These are phyloP conservation scores for Gypsophila paniculata DNA, from an alignment of 179 eudicot genomes.

Conservation along the genomic window DNA sequence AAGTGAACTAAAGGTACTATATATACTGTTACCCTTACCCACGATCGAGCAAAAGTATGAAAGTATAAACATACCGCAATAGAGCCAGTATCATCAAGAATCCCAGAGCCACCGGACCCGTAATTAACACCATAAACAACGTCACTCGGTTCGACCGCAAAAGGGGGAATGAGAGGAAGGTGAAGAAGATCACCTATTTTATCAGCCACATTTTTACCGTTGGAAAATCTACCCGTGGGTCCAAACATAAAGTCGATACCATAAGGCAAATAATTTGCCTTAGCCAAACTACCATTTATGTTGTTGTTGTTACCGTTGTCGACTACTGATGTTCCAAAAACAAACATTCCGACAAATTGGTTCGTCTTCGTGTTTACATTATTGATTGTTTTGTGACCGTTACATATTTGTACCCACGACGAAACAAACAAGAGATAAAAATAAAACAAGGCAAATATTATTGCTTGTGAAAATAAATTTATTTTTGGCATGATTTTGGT, in stretches of 20 bases:
- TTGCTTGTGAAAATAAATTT: neutral
- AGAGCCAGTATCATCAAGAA: conserved; percentile 34
- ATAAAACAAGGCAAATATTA: neutral
- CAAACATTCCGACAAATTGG: conserved; percentile 27
- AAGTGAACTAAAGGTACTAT: no score
- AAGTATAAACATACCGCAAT: neutral
- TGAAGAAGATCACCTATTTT: conserved; percentile 19
- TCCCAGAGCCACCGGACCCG: conserved; percentile 38
- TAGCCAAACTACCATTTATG: conserved; percentile 15
- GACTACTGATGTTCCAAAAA: conserved; percentile 32
- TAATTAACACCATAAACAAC: conserved; percentile 33
- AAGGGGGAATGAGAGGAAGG: conserved; percentile 24
- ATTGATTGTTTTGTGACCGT: no score
- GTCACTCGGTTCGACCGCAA: conserved; percentile 10
- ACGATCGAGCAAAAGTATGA: neutral
- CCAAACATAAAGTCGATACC: conserved; percentile 28
- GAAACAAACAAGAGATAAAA: neutral
- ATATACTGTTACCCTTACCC: no score
- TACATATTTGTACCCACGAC: neutral
- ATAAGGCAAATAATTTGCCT: conserved; percentile 33
- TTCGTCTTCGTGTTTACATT: neutral
- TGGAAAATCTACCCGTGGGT: conserved; percentile 31
- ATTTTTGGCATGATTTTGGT: neutral
- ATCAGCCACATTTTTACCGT: conserved; percentile 36
- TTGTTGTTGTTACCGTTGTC: conserved; percentile 40